Evolutionary conservation across 805 yeast species (phyloP), one percentile per base, ranked within the genome.

Genomic region (Sugiyamaella marilandica): DNA sequence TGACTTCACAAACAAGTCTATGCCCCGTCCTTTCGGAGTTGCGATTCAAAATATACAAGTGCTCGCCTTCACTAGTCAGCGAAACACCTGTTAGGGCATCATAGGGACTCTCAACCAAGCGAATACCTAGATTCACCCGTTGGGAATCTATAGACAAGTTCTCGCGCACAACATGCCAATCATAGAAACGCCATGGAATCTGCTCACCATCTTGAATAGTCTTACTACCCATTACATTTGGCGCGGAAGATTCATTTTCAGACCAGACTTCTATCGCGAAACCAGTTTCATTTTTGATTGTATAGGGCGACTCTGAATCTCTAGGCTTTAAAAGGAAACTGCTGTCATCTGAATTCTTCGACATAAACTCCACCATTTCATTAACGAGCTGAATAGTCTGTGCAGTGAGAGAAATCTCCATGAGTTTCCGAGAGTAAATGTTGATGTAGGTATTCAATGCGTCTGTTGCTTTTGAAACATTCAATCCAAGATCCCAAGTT

Each of bases 171-270:
- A 77, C 76, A 56, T 87, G 76, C 97, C 98, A 94, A 64, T 92
- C 97, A 62, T 91, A 96, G 72, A 95, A 95, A 39, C 90, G 83
- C 97, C 98, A 94, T 0, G 87, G 85, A 3, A 80, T 65, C 2
- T 69, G 67, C 4, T 78, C 80, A 1, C 79, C 78, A 49, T 81
- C 74, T 37, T 71, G 67, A 45, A 67, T 70, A 58, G 49, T 69
- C 24, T 10, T 18, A n/a, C 19, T 32, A 2, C 24, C 34, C 13
- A 26, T 19, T 5, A 31, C 35, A 32, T 32, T 45, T 2, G 36
- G 8, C 41, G 51, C 67, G 59, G 32, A 10, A 31, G 65, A 62
- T 9, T 70, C 74, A 47, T 69, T 59, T 32, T 85, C 87, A n/a
- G 83, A 77, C 97, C 97, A 91, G 0, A 94, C 79, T 47, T 83